Evolutionary conservation across 768 basidiomycete genomes (phyloP).

Genomic region (Tephrocybe sp.): DNA sequence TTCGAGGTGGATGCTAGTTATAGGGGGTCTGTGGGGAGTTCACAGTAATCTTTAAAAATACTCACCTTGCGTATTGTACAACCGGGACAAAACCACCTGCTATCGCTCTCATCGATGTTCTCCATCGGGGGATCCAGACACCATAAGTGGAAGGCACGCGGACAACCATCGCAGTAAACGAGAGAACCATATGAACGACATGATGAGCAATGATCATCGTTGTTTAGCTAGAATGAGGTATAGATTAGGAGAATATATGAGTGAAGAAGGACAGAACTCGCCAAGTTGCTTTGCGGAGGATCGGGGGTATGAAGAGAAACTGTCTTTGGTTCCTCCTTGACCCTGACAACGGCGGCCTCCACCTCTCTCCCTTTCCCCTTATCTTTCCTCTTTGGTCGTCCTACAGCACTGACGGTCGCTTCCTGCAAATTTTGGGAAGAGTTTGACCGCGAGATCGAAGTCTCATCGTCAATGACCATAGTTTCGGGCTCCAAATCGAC

Average conservation of each 20-base stretch:
- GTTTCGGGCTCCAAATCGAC: constrained; percentile 52
- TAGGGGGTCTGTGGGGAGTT: constrained; percentile 12
- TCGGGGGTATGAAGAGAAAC: constrained; percentile 47
- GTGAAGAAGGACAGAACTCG: constrained; percentile 24
- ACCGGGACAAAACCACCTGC: constrained; percentile 79
- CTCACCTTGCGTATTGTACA: constrained; percentile 69
- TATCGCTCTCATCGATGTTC: constrained; percentile 80
- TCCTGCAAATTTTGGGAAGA: constrained; percentile 46
- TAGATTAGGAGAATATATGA: background rate
- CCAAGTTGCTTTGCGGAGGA: constrained; percentile 38
- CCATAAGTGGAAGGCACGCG: constrained; percentile 93
- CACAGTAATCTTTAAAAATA: constrained; percentile 11
- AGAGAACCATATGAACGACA: constrained; percentile 82
- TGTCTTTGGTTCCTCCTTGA: constrained; percentile 54
- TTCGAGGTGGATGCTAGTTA: constrained; percentile 63
- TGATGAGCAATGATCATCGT: constrained; percentile 85
- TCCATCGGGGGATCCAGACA: constrained; percentile 97
- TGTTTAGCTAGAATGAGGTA: constrained; percentile 41
- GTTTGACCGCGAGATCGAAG: constrained; percentile 63
- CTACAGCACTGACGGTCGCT: constrained; percentile 22
- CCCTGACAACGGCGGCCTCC: constrained; percentile 36
- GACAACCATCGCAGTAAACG: constrained; percentile 97
- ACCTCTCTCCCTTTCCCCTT: constrained; percentile 57
- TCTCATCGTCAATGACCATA: constrained; percentile 59
- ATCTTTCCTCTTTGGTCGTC: constrained; percentile 43